Evolutionary conservation across 169 alveolate genomes (phyloP), one percentile per base, ranked within the genome.

Genomic region (Miamiensis avidus): DNA sequence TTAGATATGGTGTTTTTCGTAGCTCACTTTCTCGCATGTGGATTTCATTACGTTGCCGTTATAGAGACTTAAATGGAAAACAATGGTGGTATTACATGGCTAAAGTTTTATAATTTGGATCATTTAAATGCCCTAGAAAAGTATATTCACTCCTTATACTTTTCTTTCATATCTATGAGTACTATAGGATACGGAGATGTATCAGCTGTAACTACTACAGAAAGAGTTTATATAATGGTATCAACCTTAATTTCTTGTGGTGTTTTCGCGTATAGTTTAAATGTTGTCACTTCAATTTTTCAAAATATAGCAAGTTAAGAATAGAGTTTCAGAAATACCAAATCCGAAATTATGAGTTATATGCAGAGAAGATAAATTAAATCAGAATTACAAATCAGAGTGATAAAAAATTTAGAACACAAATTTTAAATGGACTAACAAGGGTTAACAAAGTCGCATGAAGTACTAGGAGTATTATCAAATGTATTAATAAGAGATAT

Each of bases 181-280:
- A 76, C 82, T 0, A 76, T 76, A 6, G 82, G 82, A 31, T 76
- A 31, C 32, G 82, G 82, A 6, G 82, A 76, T 76, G 32, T 76
- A 0, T 49, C n/a, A 0, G 32, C 82, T 29, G 64, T 76, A 1
- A 32, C 82, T 11, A 76, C 30, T 31, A 6, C n/a, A 1, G 82
- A 76, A 76, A 76, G 82, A 32, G n/a, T 76, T 76, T 76, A 31
- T 33, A 65, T 76, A 1, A 32, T 65, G 11, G 28, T 76, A 11
- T 49, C 32, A 25, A 76, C 74, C 0, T 32, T 76, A 32, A 31
- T 76, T 0, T 76, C 82, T 4, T 76, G 82, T 26, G 82, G 82
- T 1, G 32, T 76, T 31, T 76, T 76, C 32, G 82, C 74, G 0
- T 76, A 76, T 32, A 49, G 69, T 49, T 49, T 49, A 49, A 49